These are phyloP conservation scores for Onygenales sp. DNA, from an alignment of 2,329 filamentous ascomycete species.

Conservation along the genomic window DNA sequence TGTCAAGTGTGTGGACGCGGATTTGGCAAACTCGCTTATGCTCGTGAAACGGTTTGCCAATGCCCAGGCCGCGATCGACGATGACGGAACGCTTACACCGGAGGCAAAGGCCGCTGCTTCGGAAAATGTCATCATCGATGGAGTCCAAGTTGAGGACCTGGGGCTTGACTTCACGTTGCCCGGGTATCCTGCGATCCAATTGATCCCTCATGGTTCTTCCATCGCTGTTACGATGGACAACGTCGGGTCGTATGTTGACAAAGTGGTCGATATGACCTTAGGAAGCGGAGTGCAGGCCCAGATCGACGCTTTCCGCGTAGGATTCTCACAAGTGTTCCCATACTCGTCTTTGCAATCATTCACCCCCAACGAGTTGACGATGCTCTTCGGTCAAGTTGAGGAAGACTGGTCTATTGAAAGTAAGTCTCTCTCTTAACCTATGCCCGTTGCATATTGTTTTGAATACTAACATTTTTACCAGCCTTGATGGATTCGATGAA, in stretches of 20 bases:
- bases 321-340: conserved; percentile 93
- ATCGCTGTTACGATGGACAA: conserved; percentile 78
- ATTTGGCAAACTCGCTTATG: conserved; percentile 75
- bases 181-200: conserved; percentile 78
- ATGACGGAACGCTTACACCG: conserved; percentile 55
- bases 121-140: conserved; percentile 63
- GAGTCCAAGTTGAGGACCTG: conserved; percentile 72
- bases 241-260: conserved; percentile 78
- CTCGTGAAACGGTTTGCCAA: conserved; percentile 77
- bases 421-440: conserved; percentile 40
- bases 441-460: background rate
- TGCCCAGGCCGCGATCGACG: conserved; percentile 73
- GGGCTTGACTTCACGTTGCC: conserved; percentile 91
- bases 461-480: conserved; percentile 32
- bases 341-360: conserved; percentile 89
- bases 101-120: conserved; percentile 63
- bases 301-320: conserved; percentile 78
- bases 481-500: conserved; percentile 97
- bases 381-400: conserved; percentile 82
- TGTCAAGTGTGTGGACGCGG: conserved; percentile 79
- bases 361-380: conserved; percentile 88
- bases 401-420: conserved; percentile 98
- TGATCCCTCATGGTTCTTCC: conserved; percentile 65
- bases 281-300: conserved; percentile 81
- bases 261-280: conserved; percentile 83